Percentiles rank a stretch among this genome's conserved stretches.
phyloP scores from a whole-genome alignment of 805 yeast genomes.

The Metschnikowia matae region DNA sequence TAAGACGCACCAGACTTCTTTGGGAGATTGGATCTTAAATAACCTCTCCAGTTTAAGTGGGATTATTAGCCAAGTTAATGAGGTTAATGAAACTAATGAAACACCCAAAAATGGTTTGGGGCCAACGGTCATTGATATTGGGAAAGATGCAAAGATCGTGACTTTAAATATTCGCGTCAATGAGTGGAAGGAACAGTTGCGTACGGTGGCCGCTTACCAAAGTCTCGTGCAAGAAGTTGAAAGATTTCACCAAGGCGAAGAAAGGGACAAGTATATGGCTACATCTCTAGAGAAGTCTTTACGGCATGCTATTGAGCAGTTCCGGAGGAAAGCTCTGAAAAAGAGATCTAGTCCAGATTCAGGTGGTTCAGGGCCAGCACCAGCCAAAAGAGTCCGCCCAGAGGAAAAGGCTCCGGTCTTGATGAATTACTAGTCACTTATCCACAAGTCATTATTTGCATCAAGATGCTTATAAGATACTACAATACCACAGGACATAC shows the following conservation, averaged over 20 bases:
- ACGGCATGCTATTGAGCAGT: background rate
- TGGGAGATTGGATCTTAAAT: slow-evolving; percentile 18
- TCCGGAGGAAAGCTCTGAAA: background rate
- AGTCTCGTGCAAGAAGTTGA: slow-evolving; percentile 1
- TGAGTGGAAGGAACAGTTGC: slow-evolving; percentile 4
- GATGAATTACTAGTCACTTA: slow-evolving; percentile 14
- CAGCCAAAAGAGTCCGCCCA: slow-evolving; percentile 7
- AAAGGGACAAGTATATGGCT: background rate
- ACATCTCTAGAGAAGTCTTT: slow-evolving; percentile 3
- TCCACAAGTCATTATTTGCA: too few relatives aligned
- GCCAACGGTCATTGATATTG: background rate
- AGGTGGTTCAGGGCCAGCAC: background rate
- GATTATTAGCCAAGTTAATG: background rate
- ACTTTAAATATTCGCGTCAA: background rate
- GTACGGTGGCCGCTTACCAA: slow-evolving; percentile 3
- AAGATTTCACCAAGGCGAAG: background rate
- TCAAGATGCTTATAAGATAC: too few relatives aligned
- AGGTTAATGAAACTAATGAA: background rate
- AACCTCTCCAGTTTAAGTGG: slow-evolving; percentile 2
- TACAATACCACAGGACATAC: too few relatives aligned
- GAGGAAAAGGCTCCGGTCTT: slow-evolving; percentile 17
- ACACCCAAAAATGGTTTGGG: too few relatives aligned
- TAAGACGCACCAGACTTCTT: slow-evolving; percentile 3
- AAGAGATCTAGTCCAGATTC: slow-evolving; percentile 10
- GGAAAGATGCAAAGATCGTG: background rate